Base-by-base conservation (phyloP, 2,329 filamentous ascomycete genomes). In the Coniosporium tulheliwenetii region DNA sequence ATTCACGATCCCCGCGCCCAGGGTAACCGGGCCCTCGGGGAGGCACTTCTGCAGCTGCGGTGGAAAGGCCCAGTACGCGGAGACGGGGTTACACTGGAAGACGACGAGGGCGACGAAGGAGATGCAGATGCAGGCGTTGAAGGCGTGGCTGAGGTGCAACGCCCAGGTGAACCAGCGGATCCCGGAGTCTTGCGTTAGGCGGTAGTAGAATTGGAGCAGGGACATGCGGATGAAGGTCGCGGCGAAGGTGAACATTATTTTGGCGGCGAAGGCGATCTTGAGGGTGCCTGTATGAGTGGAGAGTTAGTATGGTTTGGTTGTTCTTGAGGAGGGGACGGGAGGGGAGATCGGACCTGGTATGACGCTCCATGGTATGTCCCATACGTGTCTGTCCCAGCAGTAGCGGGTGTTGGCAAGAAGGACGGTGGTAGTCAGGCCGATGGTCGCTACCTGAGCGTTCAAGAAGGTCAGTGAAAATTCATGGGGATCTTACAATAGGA, bases 121-220 rank as follows among this genome's bases (percentile, higher is more conserved):
- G n/a, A 66, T 46, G 10, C 61, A 55, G 5, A 64, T 55, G 1
- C 46, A 52, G 5, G 64, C 32, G 1, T 57, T 58, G 45, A 62
- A 63, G 9, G 45, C 48, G 16, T 63, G 50, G 26, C 59, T 60
- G 5, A 47, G 48, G 38, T 66, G 62, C 3, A 67, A 49, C 2
- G 59, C 46, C 54, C 56, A 60, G 10, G 46, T 52, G 49, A 65
- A 67, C 52, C 57, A 57, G 1, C 39, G 48, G 38, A 55, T 57
- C 1, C 55, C 56, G n/a, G 57, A 58, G 44, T 67, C 62, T 8
- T 55, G 43, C 7, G 66, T 52, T 8, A 67, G 51, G 10, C 65
- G 58, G 40, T 65, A 66, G 45, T 67, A 69, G 47, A 67, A 65
- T 46, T 53, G 60, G 30, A 66, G 58, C 8, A 68, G 50, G 0